A percentile compares a stretch with the other conserved stretches of the same genome.
phyloP scores from a whole-genome alignment of 176 grass and related monocot species.

The Aegilops speltoides region DNA sequence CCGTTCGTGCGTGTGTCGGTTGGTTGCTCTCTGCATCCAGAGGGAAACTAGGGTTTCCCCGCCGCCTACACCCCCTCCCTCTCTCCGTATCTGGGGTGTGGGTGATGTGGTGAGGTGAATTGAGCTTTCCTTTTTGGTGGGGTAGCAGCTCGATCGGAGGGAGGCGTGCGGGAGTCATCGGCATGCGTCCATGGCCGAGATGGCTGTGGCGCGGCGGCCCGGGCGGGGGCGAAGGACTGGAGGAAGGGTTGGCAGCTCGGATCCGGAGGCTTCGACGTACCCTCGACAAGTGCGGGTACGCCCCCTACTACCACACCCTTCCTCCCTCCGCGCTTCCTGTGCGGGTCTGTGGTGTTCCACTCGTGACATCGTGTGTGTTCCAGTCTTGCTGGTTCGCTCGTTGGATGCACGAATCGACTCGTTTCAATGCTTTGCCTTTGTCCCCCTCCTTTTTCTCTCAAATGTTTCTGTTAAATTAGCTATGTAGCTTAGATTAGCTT shows the following conservation, averaged over 20 bases:
- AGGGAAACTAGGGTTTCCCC: slow-evolving; percentile 38
- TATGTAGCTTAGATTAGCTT: too few species aligned
- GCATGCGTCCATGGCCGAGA: slow-evolving; percentile 20
- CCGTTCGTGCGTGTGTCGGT: neutral
- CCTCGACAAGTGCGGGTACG: slow-evolving; percentile 94
- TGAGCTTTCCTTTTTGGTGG: neutral
- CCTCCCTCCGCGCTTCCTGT: too few species aligned
- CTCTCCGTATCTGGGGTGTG: neutral
- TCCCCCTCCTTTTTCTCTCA: too few species aligned
- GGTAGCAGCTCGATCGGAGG: neutral
- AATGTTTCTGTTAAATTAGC: too few species aligned
- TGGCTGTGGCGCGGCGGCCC: slow-evolving; percentile 21
- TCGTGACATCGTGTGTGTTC: too few species aligned
- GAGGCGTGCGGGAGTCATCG: neutral
- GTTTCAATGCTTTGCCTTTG: too few species aligned
- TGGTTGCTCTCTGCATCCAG: slow-evolving; percentile 37
- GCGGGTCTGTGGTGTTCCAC: too few species aligned
- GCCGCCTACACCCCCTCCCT: neutral
- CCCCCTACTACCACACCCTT: neutral
- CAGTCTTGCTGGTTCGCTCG: too few species aligned
- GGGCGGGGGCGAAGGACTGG: slow-evolving; percentile 50
- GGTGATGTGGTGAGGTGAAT: neutral
- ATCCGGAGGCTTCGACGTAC: slow-evolving; percentile 64
- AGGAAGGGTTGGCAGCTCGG: slow-evolving; percentile 79
- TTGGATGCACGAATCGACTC: too few species aligned